phyloP scores from a whole-genome alignment of 2,329 filamentous ascomycete genomes.

The Fusarium domesticum region DNA sequence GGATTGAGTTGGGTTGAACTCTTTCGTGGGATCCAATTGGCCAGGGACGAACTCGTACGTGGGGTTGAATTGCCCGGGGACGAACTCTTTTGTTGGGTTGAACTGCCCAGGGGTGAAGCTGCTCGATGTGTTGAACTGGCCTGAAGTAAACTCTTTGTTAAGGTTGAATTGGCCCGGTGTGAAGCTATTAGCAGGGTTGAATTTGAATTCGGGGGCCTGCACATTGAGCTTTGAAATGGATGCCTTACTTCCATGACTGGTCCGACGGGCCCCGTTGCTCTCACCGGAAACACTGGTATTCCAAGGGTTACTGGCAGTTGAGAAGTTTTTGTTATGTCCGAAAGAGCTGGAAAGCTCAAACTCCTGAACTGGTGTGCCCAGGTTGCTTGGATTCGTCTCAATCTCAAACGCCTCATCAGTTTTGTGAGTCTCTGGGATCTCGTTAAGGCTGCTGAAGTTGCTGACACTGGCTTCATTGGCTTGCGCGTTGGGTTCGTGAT shows the following conservation, averaged over 20 bases:
- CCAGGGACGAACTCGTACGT: neutral
- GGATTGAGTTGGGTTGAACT: neutral
- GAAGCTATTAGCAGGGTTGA: constrained; percentile 51
- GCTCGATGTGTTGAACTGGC: neutral
- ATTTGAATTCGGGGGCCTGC: constrained; percentile 83
- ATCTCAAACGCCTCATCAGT: constrained; percentile 61
- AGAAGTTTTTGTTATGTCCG: constrained; percentile 54
- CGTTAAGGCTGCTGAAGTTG: constrained; percentile 41
- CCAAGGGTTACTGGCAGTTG: constrained; percentile 62
- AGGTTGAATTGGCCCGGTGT: constrained; percentile 26
- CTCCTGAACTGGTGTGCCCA: constrained; percentile 60
- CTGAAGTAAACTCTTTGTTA: neutral
- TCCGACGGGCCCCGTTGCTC: constrained; percentile 38
- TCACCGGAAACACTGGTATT: constrained; percentile 45
- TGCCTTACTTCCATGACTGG: constrained; percentile 62
- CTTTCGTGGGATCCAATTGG: neutral
- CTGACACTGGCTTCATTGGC: constrained; percentile 39
- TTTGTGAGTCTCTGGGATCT: constrained; percentile 39
- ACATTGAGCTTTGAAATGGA: constrained; percentile 83
- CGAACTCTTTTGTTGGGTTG: neutral
- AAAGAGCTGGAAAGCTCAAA: constrained; percentile 46
- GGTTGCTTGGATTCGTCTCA: constrained; percentile 70
- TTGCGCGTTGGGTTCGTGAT: constrained; percentile 46
- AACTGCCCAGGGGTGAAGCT: neutral
- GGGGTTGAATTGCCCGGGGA: neutral